Conservation (phyloP, 139 green algal genomes). For the Chlorella vulgaris region DNA sequence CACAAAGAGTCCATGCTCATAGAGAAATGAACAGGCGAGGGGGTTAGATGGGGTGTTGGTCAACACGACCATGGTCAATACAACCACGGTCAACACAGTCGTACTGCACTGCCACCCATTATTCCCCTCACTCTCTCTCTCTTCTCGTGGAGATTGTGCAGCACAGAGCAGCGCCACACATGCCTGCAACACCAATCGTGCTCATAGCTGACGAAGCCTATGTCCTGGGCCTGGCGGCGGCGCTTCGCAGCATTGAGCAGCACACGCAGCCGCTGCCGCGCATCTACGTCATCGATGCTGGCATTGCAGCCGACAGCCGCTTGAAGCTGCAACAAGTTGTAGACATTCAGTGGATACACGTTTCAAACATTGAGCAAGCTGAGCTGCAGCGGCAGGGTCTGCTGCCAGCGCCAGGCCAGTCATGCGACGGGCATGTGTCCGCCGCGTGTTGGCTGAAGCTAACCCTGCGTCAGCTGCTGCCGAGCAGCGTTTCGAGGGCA, state of each 20-base stretch:
- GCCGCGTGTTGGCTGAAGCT: conserved; percentile 8
- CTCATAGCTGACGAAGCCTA: not conserved
- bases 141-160: not conserved
- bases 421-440: not conserved
- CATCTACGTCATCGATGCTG: conserved; percentile 2
- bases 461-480: not conserved
- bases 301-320: not conserved
- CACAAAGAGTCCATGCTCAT: conserved; percentile 2
- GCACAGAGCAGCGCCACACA: not conserved
- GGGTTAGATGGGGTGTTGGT: not conserved
- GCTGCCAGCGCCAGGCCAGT: not conserved
- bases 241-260: not conserved
- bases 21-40: no score
- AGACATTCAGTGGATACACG: not conserved
- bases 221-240: not conserved
- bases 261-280: not conserved
- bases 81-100: not conserved
- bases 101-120: no score
- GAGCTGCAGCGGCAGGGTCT: not conserved
- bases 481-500: not conserved
- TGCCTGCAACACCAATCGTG: not conserved
- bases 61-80: not conserved
- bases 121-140: no score
- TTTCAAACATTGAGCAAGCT: not conserved
- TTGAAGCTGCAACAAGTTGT: not conserved